Base-by-base conservation (phyloP, 495 filamentous ascomycete genomes). In the Tuber melanosporum region DNA sequence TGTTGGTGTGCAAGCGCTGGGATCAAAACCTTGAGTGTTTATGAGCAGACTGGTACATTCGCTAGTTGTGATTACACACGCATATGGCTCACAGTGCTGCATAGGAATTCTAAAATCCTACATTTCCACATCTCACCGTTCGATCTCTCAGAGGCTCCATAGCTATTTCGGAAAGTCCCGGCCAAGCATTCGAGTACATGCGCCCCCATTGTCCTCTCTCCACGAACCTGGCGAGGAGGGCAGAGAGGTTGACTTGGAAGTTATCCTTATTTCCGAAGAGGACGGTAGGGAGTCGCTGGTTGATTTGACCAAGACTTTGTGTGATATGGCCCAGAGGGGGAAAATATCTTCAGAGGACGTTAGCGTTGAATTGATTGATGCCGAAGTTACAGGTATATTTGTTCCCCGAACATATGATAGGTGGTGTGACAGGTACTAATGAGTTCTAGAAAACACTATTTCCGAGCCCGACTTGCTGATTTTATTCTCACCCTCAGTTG, bases 241-340 rank as follows among this genome's bases (percentile, higher is more conserved):
- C 7, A 45, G 62, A 8, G 62, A 74, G 9, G 74, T 83, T 26
- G 82, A 91, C 73, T 84, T 99, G 7, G 91, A 90, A 9, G 85
- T 97, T n/a, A 87, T 97, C n/a, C 90, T 99, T 44, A 87, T 99
- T 62, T 95, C 93, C 45, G 89, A 91, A 39, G 91, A 93, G 52
- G 95, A 98, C 82, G 94, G 95, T 46, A 91, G 94, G 52, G 92
- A 96, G 82, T 97, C 95, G 15, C 87, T 99, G 74, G 94, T 98
- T 15, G 95, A 98, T 84, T 88, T 99, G 42, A 98, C 96, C 69
- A 96, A 94, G 82, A 98, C 96, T 5, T 87, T 99, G 14, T 89
- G 94, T 9, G 93, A 97, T 80, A 97, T 99, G 95, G 90, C 93
- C 7, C 95, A 99, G 85, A 90, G 92, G 75, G 90, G 91, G 72